These are phyloP conservation scores for Hortiboletus flavorubellus DNA, from an alignment of 768 basidiomycete genomes.

Conservation along the genomic window DNA sequence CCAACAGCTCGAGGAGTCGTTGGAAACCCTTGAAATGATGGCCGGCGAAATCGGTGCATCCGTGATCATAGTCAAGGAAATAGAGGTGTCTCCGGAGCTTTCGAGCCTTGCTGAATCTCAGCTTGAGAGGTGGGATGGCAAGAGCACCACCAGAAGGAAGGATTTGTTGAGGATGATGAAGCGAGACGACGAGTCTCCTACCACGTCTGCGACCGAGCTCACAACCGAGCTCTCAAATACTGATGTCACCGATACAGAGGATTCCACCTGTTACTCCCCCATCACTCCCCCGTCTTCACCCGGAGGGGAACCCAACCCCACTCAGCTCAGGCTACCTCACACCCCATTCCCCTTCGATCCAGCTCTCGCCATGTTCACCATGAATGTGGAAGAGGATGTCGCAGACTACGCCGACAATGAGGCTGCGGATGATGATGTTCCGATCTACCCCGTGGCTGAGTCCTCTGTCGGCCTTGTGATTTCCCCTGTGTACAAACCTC, in stretches of 20 bases:
- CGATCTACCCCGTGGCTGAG: slow-evolving; percentile 4
- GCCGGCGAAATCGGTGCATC: slow-evolving; percentile 91
- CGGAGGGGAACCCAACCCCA: not conserved
- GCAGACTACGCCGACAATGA: slow-evolving; percentile 30
- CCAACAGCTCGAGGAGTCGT: slow-evolving; percentile 71
- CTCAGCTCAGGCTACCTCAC: not conserved
- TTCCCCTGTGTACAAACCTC: slow-evolving; percentile 68
- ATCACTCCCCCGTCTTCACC: slow-evolving; percentile 7
- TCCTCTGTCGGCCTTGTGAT: slow-evolving; percentile 62
- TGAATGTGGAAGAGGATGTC: slow-evolving; percentile 44
- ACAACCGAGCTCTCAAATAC: slow-evolving; percentile 38
- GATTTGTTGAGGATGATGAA: slow-evolving; percentile 23
- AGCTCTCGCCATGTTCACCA: slow-evolving; percentile 38
- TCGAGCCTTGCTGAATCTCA: slow-evolving; percentile 33
- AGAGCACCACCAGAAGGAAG: slow-evolving; percentile 36
- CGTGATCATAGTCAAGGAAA: slow-evolving; percentile 86
- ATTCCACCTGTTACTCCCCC: slow-evolving; percentile 13
- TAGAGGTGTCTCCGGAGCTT: slow-evolving; percentile 66
- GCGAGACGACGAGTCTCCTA: slow-evolving; percentile 33
- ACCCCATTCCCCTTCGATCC: slow-evolving; percentile 29
- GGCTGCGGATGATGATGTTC: slow-evolving; percentile 2
- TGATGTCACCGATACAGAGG: slow-evolving; percentile 40
- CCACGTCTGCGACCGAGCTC: slow-evolving; percentile 36
- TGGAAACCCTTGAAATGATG: slow-evolving; percentile 91
- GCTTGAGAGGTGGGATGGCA: slow-evolving; percentile 34